A percentile compares a stretch with the other conserved stretches of the same genome.
These are phyloP conservation scores for Fusarium coffeatum DNA, from an alignment of 2,329 filamentous ascomycete species.

Conservation along the genomic window DNA sequence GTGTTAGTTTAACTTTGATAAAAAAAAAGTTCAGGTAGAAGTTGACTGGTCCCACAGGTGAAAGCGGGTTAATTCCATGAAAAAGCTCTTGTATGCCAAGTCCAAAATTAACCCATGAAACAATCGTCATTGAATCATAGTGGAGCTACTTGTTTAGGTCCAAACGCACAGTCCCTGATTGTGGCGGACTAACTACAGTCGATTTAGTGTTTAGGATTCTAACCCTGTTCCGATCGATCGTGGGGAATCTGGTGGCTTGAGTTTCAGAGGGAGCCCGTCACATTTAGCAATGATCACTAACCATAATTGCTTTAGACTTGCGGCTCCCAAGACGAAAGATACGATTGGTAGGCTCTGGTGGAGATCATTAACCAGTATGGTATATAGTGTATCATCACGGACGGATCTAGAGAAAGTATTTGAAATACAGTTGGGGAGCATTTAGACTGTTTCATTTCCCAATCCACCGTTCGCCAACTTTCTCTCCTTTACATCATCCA, in stretches of 20 bases:
- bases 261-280: background rate
- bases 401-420: background rate
- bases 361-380: background rate
- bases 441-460: background rate
- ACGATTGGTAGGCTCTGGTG: background rate
- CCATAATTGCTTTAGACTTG: background rate
- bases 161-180: background rate
- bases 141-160: background rate
- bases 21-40: background rate
- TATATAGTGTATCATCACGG: background rate
- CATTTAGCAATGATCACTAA: background rate
- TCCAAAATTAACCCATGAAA: accelerated
- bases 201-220: background rate
- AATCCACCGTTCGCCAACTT: background rate
- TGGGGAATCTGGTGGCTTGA: background rate
- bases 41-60: background rate
- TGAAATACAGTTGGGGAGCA: background rate
- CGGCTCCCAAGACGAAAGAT: background rate
- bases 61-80: background rate
- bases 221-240: background rate
- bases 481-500: background rate
- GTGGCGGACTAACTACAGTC: background rate
- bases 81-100: background rate
- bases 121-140: background rate
- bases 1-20: background rate